Base-by-base conservation (phyloP, 2,329 filamentous ascomycete genomes). In the Monilinia laxa region DNA sequence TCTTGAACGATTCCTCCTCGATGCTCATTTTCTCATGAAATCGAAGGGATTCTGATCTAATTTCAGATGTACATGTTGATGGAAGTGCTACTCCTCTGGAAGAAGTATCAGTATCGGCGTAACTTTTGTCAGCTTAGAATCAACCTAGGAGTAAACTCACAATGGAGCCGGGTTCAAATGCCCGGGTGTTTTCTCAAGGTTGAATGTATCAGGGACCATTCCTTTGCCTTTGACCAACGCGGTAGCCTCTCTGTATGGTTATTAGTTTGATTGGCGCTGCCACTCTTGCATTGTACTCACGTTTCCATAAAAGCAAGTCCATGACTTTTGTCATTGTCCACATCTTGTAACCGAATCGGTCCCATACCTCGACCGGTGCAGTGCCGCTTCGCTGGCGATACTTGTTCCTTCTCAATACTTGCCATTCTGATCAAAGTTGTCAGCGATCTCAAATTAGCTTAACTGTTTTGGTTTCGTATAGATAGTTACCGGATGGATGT, bases 341-440 rank as follows among this genome's bases (percentile, higher is more conserved):
- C 20, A 11, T 25, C 1, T 12, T 49, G 7, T 40, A 51, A 18
- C 7, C 2, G 3, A 20, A 53, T 53, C 5, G 23, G 31, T 51
- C 9, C 38, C 5, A 52, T 9, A 7, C 12, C 25, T 40, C 23
- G 45, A 14, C 14, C 23, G 12, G 35, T 49, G 20, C 63, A 31
- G 11, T 53, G 63, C 14, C 63, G 55, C 35, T 65, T 65, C 23
- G 45, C 58, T 65, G 63, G 63, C 12, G 63, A 65, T 42, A 65
- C 31, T 51, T 59, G n/a, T 16, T 31, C 31, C 4, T 60, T 49
- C 9, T 52, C 31, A 18, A n/a, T 52, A 52, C n/a, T 51, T 31
- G 20, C 18, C 5, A 28, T 58, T 60, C 63, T 60, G 9, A 2
- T 51, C 11, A 31, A 42, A 40, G 31, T 25, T 51, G 42, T 65